Percentiles rank a stretch among this genome's conserved stretches.
These are phyloP conservation scores for Chlorella sp. DNA, from an alignment of 139 green algal species.

Conservation along the genomic window DNA sequence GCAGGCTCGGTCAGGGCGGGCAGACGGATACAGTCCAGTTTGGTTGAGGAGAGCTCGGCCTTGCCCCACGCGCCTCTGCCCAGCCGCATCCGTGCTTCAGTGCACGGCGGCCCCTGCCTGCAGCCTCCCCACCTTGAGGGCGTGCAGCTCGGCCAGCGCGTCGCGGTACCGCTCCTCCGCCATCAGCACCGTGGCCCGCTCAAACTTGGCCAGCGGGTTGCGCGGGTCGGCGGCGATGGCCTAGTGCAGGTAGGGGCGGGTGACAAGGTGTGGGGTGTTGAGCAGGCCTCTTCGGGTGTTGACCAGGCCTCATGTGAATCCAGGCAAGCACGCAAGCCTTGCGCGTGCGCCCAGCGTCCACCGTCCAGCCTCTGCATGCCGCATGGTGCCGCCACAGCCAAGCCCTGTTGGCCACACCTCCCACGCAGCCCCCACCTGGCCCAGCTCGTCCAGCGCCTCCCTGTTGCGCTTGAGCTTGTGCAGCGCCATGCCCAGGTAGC, in stretches of 20 bases:
- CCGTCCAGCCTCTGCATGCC: too few species aligned
- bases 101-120: too few species aligned
- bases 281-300: too few species aligned
- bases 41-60: too few species aligned
- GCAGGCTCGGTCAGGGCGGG: background rate
- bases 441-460: conserved; percentile 79
- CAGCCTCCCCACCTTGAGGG: conserved; percentile 61
- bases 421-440: conserved; percentile 25
- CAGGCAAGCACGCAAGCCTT: too few species aligned
- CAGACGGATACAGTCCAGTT: background rate
- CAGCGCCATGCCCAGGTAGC: conserved; percentile 90
- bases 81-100: too few species aligned
- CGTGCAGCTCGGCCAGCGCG: conserved; percentile 77
- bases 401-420: too few species aligned
- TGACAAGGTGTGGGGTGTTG: background rate
- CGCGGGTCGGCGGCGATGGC: conserved; percentile 80
- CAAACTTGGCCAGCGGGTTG: conserved; percentile 94
- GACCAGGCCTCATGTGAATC: too few species aligned
- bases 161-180: conserved; percentile 60
- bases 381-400: too few species aligned
- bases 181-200: conserved; percentile 85
- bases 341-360: too few species aligned
- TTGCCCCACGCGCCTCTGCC: background rate
- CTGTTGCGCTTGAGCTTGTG: conserved; percentile 68
- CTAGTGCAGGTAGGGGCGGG: conserved; percentile 22